A percentile compares a stretch with the other conserved stretches of the same genome.
These are phyloP conservation scores for Ophiocordyceps camponoti-floridani DNA, from an alignment of 2,329 filamentous ascomycete species.

Conservation along the genomic window DNA sequence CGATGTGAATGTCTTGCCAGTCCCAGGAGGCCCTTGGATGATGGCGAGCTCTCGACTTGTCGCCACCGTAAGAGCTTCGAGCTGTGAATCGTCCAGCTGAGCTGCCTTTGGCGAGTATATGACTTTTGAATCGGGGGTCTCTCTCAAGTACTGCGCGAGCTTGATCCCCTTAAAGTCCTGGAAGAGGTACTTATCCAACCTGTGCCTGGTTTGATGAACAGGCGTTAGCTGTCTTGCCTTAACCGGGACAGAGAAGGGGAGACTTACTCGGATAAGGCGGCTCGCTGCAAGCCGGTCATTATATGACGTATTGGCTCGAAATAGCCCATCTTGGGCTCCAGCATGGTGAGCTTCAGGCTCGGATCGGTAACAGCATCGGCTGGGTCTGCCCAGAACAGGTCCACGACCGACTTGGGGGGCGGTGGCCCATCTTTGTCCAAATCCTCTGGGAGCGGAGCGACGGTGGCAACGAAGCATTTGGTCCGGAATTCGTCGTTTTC, in stretches of 20 bases:
- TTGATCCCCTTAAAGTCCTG: conserved; percentile 17
- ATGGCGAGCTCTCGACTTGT: conserved; percentile 56
- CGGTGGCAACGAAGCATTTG: conserved; percentile 49
- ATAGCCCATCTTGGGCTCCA: conserved; percentile 57
- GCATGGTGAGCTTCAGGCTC: conserved; percentile 53
- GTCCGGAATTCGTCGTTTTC: conserved; percentile 41
- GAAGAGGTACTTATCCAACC: conserved; percentile 44
- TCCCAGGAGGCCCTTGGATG: conserved; percentile 65
- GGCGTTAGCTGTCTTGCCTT: background rate
- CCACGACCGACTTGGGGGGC: conserved; percentile 23
- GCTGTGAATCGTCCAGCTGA: conserved; percentile 53
- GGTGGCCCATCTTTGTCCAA: conserved; percentile 18
- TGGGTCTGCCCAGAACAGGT: conserved; percentile 50
- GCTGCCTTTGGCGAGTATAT: conserved; percentile 5
- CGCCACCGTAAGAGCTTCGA: conserved; percentile 48
- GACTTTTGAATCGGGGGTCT: background rate
- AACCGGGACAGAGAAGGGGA: conserved; percentile 2
- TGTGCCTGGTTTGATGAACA: conserved; percentile 22
- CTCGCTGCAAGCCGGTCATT: conserved; percentile 52
- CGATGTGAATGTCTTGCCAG: conserved; percentile 66
- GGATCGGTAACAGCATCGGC: conserved; percentile 51
- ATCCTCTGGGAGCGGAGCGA: conserved; percentile 44
- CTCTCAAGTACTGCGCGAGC: conserved; percentile 12
- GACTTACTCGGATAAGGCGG: conserved; percentile 31
- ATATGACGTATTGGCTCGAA: conserved; percentile 63